Evolutionary conservation across 1,139 yeast genomes (phyloP), one percentile per base, ranked within the genome.

Genomic region (Zhuliangozyma blackwelliae): DNA sequence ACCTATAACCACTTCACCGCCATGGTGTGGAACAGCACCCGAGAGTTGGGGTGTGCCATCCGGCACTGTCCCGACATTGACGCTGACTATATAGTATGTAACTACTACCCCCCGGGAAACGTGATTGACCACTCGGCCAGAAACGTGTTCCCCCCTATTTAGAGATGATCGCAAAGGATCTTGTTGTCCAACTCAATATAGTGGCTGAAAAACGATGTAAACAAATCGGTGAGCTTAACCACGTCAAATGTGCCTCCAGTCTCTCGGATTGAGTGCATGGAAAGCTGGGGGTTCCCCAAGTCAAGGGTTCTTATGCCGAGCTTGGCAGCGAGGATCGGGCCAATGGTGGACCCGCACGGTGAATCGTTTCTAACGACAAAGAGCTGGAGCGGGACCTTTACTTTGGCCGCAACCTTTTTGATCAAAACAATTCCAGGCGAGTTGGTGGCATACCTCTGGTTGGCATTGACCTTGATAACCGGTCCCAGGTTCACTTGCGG

Each of bases 291-390:
- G 55, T 88, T 89, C 38, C 98, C 98, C 41, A 92, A 66, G 60
- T 92, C 98, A 43, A 92, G 64, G 3, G 97, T 88, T 55, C 95
- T 75, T 33, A 92, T 75, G 36, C 98, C 98, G 34, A 92, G 72
- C 51, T 85, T 85, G 4, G 96, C 83, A 25, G 96, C 82, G 43
- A 92, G 67, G 57, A 89, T 84, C 20, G 98, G 97, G 1, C 98
- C 98, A 52, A 92, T 92, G 2, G 98, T 92, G 3, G 96, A 84
- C 2, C 98, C 98, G 63, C 97, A 92, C 3, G 97, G 87, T 1
- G 95, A 81, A 51, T 86, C 96, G 55, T 92, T 92, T 43, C 94
- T 75, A 21, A 85, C 95, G 25, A 90, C 97, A 65, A 92, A 89
- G 41, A 89, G 58, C 55, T 84, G 94, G 41, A 85, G 61, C 10